A percentile compares a stretch with the other conserved stretches of the same genome.
These are phyloP conservation scores for Boletus rufocinnamomeus DNA, from an alignment of 768 basidiomycete species.

Conservation along the genomic window DNA sequence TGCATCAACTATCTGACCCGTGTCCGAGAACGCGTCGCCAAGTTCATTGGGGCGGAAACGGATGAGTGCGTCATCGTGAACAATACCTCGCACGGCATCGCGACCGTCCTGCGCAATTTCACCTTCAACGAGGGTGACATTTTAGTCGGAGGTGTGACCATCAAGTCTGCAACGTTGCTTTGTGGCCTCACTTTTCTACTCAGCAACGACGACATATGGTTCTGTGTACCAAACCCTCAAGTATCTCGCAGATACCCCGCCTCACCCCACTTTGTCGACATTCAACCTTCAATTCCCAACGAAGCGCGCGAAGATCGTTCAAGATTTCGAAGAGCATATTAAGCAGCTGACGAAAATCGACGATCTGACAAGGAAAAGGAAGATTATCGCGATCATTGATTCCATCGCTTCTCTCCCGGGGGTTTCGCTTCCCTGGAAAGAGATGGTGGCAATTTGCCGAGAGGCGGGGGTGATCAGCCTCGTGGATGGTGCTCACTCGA, in stretches of 20 bases:
- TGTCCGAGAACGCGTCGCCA: slow-evolving; percentile 49
- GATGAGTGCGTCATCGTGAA: slow-evolving; percentile 57
- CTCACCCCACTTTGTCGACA: slow-evolving; percentile 51
- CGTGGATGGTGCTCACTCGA: slow-evolving; percentile 80
- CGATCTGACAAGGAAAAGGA: slow-evolving; percentile 33
- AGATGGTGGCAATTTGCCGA: slow-evolving; percentile 63
- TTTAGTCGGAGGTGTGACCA: slow-evolving; percentile 46
- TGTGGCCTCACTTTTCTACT: not conserved
- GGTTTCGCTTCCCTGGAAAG: slow-evolving; percentile 66
- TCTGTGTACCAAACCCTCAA: slow-evolving; percentile 53
- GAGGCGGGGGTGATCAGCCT: slow-evolving; percentile 64
- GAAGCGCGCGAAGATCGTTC: slow-evolving; percentile 56
- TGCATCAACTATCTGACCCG: slow-evolving; percentile 38
- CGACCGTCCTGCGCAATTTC: slow-evolving; percentile 67
- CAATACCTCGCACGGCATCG: slow-evolving; percentile 43
- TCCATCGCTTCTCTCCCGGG: slow-evolving; percentile 65
- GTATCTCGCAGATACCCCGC: slow-evolving; percentile 55
- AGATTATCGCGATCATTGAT: slow-evolving; percentile 72
- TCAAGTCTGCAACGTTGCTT: slow-evolving; percentile 1
- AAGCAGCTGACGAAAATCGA: slow-evolving; percentile 28
- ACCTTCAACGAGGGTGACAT: slow-evolving; percentile 55
- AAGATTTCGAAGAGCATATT: slow-evolving; percentile 44
- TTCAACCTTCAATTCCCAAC: slow-evolving; percentile 58
- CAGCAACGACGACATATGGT: slow-evolving; percentile 60
- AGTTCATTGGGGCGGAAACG: slow-evolving; percentile 49